phyloP scores from a whole-genome alignment of 1,284 basidiomycete species.

The Mycosarcoma mackinlayi region DNA sequence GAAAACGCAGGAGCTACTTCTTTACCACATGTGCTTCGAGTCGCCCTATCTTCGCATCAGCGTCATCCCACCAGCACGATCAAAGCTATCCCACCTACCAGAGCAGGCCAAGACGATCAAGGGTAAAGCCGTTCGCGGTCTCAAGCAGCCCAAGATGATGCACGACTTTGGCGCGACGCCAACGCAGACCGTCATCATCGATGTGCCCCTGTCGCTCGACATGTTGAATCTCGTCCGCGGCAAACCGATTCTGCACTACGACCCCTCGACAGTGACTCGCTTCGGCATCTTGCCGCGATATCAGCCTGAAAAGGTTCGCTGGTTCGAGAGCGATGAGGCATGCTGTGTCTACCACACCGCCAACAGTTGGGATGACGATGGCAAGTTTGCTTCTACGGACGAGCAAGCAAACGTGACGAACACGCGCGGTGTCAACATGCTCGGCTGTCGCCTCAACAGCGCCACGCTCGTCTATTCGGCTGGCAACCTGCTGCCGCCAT shows the following conservation, averaged over 20 bases:
- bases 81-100: background rate
- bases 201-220: constrained; percentile 71
- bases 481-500: constrained; percentile 69
- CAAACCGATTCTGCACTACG: constrained; percentile 71
- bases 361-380: constrained; percentile 70
- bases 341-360: constrained; percentile 72
- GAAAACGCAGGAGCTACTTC: constrained; percentile 70
- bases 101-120: constrained; percentile 35
- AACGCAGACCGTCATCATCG: constrained; percentile 70
- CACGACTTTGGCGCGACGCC: constrained; percentile 71
- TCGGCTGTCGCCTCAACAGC: constrained; percentile 71
- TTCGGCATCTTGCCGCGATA: constrained; percentile 71
- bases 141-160: constrained; percentile 70
- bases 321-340: constrained; percentile 69
- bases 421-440: constrained; percentile 65
- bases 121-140: constrained; percentile 53
- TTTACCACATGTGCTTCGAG: constrained; percentile 71
- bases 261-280: constrained; percentile 68
- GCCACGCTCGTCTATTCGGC: constrained; percentile 72
- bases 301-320: constrained; percentile 63
- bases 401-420: background rate
- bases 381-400: constrained; percentile 43
- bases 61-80: constrained; percentile 67
- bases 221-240: constrained; percentile 70
- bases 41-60: constrained; percentile 70